These are phyloP conservation scores for Citrus hindsii DNA, from an alignment of 345 rosid genomes.

Conservation along the genomic window DNA sequence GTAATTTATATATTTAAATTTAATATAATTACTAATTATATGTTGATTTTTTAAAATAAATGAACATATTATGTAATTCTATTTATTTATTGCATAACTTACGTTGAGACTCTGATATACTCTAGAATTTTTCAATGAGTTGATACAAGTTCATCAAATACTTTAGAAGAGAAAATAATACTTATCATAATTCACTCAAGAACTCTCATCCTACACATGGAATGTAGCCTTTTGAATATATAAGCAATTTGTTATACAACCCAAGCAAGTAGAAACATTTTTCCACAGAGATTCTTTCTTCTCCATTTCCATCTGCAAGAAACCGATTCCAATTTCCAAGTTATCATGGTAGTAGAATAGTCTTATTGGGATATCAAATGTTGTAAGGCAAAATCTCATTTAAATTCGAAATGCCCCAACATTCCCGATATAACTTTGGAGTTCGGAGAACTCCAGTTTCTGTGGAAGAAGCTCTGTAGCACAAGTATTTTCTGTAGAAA, in stretches of 20 bases:
- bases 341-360: background rate
- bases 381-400: background rate
- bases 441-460: background rate
- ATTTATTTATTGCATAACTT: no score
- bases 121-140: no score
- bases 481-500: background rate
- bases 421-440: background rate
- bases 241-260: background rate
- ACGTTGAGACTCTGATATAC: accelerated
- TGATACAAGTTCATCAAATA: background rate
- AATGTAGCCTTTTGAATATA: background rate
- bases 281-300: background rate
- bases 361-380: background rate
- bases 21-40: no score
- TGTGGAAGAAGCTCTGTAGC: background rate
- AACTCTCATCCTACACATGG: background rate
- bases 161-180: background rate
- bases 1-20: no score
- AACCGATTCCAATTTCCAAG: background rate
- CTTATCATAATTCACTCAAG: background rate
- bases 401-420: background rate
- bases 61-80: no score
- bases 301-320: background rate
- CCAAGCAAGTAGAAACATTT: background rate
- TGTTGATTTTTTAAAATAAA: no score